These are phyloP conservation scores for Claviceps sp. DNA, from an alignment of 2,329 filamentous ascomycete genomes.

Conservation along the genomic window DNA sequence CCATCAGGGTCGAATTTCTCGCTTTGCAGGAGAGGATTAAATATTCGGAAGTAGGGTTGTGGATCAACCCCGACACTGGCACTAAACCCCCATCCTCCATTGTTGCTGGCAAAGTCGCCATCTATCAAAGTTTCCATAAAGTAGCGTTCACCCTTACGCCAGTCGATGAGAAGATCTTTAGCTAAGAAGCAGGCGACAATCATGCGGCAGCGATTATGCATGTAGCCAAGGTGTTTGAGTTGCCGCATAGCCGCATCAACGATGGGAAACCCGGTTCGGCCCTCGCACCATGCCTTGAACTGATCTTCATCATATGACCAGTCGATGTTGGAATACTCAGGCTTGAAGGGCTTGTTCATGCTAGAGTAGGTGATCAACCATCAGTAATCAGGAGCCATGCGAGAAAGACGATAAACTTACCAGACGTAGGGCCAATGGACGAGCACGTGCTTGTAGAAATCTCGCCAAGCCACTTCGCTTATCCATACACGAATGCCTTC, in stretches of 20 bases:
- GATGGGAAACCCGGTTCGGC: slow-evolving; percentile 67
- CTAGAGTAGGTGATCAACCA: slow-evolving; percentile 8
- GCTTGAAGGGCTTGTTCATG: slow-evolving; percentile 57
- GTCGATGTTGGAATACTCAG: slow-evolving; percentile 65
- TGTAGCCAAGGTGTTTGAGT: slow-evolving; percentile 52
- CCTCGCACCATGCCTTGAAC: slow-evolving; percentile 62
- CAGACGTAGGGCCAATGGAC: slow-evolving; percentile 76
- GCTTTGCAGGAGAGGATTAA: slow-evolving; percentile 73
- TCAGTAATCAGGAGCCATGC: background rate
- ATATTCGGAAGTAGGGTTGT: slow-evolving; percentile 82
- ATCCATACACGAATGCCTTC: slow-evolving; percentile 62
- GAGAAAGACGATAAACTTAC: slow-evolving; percentile 25
- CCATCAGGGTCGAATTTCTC: slow-evolving; percentile 74
- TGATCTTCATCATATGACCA: slow-evolving; percentile 64
- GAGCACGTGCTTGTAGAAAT: slow-evolving; percentile 80
- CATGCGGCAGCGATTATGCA: slow-evolving; percentile 83
- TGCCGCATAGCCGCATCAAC: slow-evolving; percentile 83
- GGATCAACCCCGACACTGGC: slow-evolving; percentile 66
- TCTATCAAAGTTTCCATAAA: slow-evolving; percentile 76
- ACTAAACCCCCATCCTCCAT: slow-evolving; percentile 43
- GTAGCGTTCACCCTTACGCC: slow-evolving; percentile 67
- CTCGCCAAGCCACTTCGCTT: slow-evolving; percentile 71
- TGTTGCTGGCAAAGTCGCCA: slow-evolving; percentile 69
- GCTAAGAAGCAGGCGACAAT: slow-evolving; percentile 67
- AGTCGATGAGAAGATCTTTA: slow-evolving; percentile 72